phyloP scores from a whole-genome alignment of 495 filamentous ascomycete genomes.

The Friedmanniomyces endolithicus region DNA sequence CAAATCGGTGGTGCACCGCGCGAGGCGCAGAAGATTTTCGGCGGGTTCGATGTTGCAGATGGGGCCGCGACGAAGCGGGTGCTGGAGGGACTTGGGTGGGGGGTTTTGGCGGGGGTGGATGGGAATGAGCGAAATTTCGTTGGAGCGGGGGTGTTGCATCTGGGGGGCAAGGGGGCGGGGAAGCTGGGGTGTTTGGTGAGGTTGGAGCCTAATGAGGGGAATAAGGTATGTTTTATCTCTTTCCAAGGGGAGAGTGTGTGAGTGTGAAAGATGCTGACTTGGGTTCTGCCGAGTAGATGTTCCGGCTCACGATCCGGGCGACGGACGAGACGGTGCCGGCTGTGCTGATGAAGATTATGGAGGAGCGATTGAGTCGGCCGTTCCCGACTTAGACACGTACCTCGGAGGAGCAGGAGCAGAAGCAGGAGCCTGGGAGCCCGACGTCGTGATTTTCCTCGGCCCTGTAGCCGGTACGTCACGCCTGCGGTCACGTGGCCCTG shows the following conservation, averaged over 20 bases:
- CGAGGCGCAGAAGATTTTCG: slow-evolving; percentile 76
- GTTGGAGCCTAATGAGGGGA: slow-evolving; percentile 86
- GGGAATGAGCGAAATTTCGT: slow-evolving; percentile 87
- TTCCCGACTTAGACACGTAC: slow-evolving; percentile 8
- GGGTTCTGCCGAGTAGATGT: slow-evolving; percentile 52
- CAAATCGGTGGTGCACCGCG: slow-evolving; percentile 84
- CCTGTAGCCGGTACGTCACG: too few relatives aligned
- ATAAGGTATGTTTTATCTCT: slow-evolving; percentile 48
- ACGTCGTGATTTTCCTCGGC: too few relatives aligned
- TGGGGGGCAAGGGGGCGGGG: slow-evolving; percentile 45
- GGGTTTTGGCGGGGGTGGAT: slow-evolving; percentile 71
- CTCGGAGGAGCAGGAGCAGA: too few relatives aligned
- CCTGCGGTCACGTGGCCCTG: too few relatives aligned
- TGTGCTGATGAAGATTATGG: slow-evolving; percentile 71
- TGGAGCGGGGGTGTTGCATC: slow-evolving; percentile 81
- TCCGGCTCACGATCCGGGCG: slow-evolving; percentile 84
- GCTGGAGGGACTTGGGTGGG: slow-evolving; percentile 78
- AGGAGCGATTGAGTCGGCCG: slow-evolving; percentile 53
- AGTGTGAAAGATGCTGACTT: background rate
- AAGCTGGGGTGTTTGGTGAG: slow-evolving; percentile 91
- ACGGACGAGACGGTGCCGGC: slow-evolving; percentile 83
- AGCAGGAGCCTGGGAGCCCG: too few relatives aligned
- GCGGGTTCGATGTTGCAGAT: slow-evolving; percentile 37
- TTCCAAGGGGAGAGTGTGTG: too few relatives aligned
- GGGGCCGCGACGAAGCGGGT: slow-evolving; percentile 51